Evolutionary conservation across 768 basidiomycete genomes (phyloP), one percentile per base, ranked within the genome.

Genomic region (Agaricus blazei): DNA sequence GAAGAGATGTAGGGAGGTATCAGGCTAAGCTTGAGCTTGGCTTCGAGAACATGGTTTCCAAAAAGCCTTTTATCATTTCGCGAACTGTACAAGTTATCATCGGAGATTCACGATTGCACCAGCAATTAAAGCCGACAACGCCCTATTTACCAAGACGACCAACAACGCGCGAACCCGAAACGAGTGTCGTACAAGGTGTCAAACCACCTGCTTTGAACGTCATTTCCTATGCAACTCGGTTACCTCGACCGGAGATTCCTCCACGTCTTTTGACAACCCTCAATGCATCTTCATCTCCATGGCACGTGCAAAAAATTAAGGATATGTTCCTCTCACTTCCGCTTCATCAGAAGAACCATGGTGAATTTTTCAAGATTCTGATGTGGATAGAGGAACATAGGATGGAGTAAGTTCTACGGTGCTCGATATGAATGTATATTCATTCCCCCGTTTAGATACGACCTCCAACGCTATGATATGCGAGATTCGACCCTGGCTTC

Each of bases 351-450:
- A 62, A 62, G 1, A 72, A 74, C 0, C 81, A 84, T 59, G 68
- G 68, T 0, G 64, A 72, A 0, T 68, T 71, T 47, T 84, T 81
- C 69, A 78, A 79, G 62, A 62, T 70, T 15, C 63, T 86, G 2
- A 61, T 86, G 0, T 84, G 83, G 81, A 69, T 75, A 1, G 83
- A 85, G 60, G 83, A 78, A 54, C 68, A 58, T 45, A 73, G 70
- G 45, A 72, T 72, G 62, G 71, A 73, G 78, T 73, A 60, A 41
- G 70, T 65, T 15, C 51, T 52, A 3, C 29, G 37, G 2, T 58
- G 28, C 36, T 48, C 29, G 9, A 15, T 8, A 45, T 24, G 11
- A 24, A 9, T 49, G 0, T 37, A 34, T 11, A 7, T 48, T 48
- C 28, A 48, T 19, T 15, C 31, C 11, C 34, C 5, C 15, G 31